Conservation (phyloP, 2,329 filamentous ascomycete genomes). For the Botryosphaeria dothidea region DNA sequence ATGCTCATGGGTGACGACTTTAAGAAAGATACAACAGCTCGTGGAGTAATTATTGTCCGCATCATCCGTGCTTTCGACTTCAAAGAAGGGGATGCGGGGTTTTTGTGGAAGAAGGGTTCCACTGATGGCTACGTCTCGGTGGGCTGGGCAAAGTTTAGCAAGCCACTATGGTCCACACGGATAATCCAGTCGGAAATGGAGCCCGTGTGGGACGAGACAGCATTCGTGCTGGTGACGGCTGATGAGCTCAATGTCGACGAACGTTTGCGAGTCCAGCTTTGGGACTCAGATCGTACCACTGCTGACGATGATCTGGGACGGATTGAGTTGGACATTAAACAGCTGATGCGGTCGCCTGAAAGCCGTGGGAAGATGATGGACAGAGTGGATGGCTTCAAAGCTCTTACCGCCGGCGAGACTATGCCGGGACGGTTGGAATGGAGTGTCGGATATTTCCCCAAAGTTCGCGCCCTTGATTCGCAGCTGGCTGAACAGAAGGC, state of each 20-base stretch:
- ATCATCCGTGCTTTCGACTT: conserved; percentile 70
- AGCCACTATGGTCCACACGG: conserved; percentile 66
- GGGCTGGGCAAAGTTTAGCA: conserved; percentile 77
- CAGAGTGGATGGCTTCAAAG: conserved; percentile 65
- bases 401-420: conserved; percentile 63
- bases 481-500: conserved; percentile 64
- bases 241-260: conserved; percentile 74
- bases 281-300: conserved; percentile 72
- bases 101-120: conserved; percentile 61
- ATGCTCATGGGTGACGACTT: conserved; percentile 78
- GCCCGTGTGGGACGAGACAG: conserved; percentile 71
- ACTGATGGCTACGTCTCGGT: conserved; percentile 73
- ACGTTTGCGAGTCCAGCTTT: conserved; percentile 68
- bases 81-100: conserved; percentile 67
- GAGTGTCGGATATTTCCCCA: conserved; percentile 72
- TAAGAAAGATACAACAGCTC: conserved; percentile 70
- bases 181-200: conserved; percentile 66
- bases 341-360: conserved; percentile 60
- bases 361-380: conserved; percentile 64
- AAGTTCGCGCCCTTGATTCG: conserved; percentile 62
- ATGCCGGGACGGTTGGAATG: conserved; percentile 71
- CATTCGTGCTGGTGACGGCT: conserved; percentile 67
- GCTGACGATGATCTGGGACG: conserved; percentile 75
- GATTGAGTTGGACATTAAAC: conserved; percentile 68
- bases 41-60: conserved; percentile 65